Evolutionary conservation across 2,329 filamentous ascomycete genomes (phyloP).

Genomic region (Claviceps quebecensis): DNA sequence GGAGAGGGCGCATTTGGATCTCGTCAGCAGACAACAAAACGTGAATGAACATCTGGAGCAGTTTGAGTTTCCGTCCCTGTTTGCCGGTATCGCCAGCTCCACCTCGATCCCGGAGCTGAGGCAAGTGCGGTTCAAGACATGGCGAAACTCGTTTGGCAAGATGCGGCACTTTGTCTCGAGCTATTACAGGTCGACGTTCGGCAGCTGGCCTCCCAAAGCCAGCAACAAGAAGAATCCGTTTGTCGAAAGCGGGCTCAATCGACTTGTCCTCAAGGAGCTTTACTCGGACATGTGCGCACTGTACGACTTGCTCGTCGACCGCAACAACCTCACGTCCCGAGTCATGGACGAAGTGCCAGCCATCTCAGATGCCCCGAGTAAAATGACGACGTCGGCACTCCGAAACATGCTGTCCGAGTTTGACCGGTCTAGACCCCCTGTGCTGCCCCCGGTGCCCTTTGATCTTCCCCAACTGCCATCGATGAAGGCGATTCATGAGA

Average conservation of each 20-base stretch:
- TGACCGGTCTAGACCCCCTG: constrained; percentile 76
- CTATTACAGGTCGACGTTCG: constrained; percentile 47
- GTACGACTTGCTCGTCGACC: constrained; percentile 81
- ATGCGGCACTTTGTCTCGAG: constrained; percentile 61
- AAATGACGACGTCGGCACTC: constrained; percentile 54
- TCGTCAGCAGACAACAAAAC: constrained; percentile 56
- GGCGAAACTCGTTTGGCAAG: constrained; percentile 60
- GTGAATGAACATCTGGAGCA: constrained; percentile 63
- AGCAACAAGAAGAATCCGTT: constrained; percentile 85
- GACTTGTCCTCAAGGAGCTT: constrained; percentile 64
- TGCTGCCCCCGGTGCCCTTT: constrained; percentile 82
- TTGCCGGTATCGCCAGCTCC: constrained; percentile 75
- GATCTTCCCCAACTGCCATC: constrained; percentile 69
- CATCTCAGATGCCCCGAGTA: constrained; percentile 40
- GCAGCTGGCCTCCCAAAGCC: constrained; percentile 80
- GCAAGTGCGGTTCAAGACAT: constrained; percentile 67
- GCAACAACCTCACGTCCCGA: constrained; percentile 62
- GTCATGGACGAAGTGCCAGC: constrained; percentile 53
- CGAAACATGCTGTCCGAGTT: constrained; percentile 75
- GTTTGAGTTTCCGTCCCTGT: constrained; percentile 85
- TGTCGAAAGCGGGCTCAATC: constrained; percentile 73
- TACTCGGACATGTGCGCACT: constrained; percentile 77
- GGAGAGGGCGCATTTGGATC: constrained; percentile 67
- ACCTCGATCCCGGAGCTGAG: constrained; percentile 65
- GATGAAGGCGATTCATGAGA: constrained; percentile 50